Conservation (phyloP, 1,139 yeast species). For the Hemisphaericaspora lyxosophila region DNA sequence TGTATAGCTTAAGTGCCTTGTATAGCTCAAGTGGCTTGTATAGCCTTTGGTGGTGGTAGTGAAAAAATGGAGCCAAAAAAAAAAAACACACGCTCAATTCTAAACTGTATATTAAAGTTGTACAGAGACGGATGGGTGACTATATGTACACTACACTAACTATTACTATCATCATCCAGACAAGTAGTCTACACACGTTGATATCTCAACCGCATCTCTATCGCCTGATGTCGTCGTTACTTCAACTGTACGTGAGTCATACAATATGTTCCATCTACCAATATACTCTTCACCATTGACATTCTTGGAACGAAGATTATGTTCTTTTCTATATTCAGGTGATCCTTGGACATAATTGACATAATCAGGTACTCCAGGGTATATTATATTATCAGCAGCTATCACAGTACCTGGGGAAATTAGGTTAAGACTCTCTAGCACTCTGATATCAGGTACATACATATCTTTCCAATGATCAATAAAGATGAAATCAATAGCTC, state of each 20-base stretch:
- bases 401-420: constrained; percentile 42
- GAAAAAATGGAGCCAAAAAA: too few species aligned
- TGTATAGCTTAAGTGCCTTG: too few species aligned
- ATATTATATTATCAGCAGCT: constrained; percentile 39
- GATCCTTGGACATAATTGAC: constrained; percentile 37
- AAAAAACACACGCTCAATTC: too few species aligned
- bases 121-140: too few species aligned
- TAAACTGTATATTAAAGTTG: too few species aligned
- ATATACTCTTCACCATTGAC: constrained; percentile 27
- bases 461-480: constrained; percentile 42
- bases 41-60: too few species aligned
- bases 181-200: constrained; percentile 26
- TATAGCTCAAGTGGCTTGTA: too few species aligned
- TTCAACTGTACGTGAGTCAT: constrained; percentile 29
- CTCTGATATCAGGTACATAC: constrained; percentile 45
- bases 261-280: constrained; percentile 48
- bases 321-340: constrained; percentile 35
- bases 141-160: too few species aligned
- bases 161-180: constrained; percentile 19
- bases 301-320: constrained; percentile 25
- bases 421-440: constrained; percentile 40
- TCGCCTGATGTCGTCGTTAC: constrained; percentile 12
- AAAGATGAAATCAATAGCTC: constrained; percentile 35
- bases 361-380: constrained; percentile 44
- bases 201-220: constrained; percentile 33